These are phyloP conservation scores for Geotrichum histeridarum DNA, from an alignment of 1,139 yeast species.

Conservation along the genomic window DNA sequence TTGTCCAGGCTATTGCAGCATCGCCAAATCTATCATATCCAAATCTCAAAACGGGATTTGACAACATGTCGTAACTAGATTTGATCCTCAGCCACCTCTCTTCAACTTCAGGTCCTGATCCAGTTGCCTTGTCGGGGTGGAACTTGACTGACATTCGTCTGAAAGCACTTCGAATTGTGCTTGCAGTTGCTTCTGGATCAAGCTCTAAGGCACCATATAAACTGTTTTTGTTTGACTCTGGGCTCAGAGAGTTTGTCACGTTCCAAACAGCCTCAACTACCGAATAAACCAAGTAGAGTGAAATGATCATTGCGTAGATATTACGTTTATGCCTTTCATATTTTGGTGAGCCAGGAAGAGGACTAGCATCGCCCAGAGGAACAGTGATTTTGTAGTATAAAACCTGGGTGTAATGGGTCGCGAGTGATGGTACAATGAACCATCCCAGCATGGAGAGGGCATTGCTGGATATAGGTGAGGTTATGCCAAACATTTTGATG, in stretches of 20 bases:
- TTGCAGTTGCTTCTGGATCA: conserved; percentile 18
- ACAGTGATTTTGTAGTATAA: conserved; percentile 21
- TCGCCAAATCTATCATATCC: conserved; percentile 37
- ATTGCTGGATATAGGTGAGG: neutral
- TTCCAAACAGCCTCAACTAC: conserved; percentile 20
- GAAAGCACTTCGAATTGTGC: conserved; percentile 24
- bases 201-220: conserved; percentile 26
- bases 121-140: conserved; percentile 37
- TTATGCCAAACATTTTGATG: neutral
- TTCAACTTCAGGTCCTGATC: conserved; percentile 15
- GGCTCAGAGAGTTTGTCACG: conserved; percentile 13
- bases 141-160: conserved; percentile 28
- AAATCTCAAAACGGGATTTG: conserved; percentile 28
- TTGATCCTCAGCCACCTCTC: conserved; percentile 29
- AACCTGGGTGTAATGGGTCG: conserved; percentile 21
- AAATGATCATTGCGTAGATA: conserved; percentile 11
- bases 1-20: conserved; percentile 15
- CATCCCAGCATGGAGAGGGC: conserved; percentile 25
- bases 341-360: conserved; percentile 18
- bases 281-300: conserved; percentile 14
- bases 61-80: conserved; percentile 32
- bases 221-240: conserved; percentile 7
- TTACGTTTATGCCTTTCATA: conserved; percentile 12
- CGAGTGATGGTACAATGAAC: conserved; percentile 26
- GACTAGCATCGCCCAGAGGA: conserved; percentile 18